phyloP scores from a whole-genome alignment of 2,329 filamentous ascomycete genomes.

The Xylaria sp. region DNA sequence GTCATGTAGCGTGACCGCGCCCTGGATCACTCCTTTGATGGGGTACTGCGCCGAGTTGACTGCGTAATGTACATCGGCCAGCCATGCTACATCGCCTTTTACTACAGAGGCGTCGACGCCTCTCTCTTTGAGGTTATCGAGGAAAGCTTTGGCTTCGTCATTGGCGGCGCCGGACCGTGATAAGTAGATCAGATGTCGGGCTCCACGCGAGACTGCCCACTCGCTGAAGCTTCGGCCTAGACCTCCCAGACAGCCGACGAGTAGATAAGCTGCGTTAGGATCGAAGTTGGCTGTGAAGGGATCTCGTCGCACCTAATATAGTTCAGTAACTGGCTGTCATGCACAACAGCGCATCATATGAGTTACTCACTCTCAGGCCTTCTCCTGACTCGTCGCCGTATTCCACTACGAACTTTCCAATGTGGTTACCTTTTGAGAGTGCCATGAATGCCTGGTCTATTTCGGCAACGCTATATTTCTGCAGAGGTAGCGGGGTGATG shows the following conservation, averaged over 20 bases:
- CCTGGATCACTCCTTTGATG: slow-evolving; percentile 20
- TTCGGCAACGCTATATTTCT: not conserved
- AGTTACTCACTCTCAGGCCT: slow-evolving; percentile 1
- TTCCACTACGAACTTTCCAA: slow-evolving; percentile 15
- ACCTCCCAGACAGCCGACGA: slow-evolving; percentile 16
- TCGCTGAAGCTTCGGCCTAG: slow-evolving; percentile 14
- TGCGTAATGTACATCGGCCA: slow-evolving; percentile 10
- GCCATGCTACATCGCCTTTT: slow-evolving; percentile 10
- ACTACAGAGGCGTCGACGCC: slow-evolving; percentile 8
- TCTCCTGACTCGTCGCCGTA: slow-evolving; percentile 5
- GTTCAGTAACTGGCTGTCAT: not conserved
- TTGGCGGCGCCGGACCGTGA: slow-evolving; percentile 10
- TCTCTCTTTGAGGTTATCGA: not conserved
- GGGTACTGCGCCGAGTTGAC: not conserved
- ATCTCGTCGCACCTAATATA: not conserved
- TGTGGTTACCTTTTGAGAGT: slow-evolving; percentile 18
- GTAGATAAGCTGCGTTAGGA: slow-evolving; percentile 14
- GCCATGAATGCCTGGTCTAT: slow-evolving; percentile 20
- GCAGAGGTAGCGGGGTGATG: slow-evolving; percentile 11
- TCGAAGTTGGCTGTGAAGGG: slow-evolving; percentile 13
- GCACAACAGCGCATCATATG: not conserved
- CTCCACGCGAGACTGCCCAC: slow-evolving; percentile 16
- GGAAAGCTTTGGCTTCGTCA: slow-evolving; percentile 12
- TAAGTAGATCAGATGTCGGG: slow-evolving; percentile 7
- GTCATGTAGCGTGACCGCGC: slow-evolving; percentile 6